These are phyloP conservation scores for Penicillium subrubescens DNA, from an alignment of 495 filamentous ascomycete genomes.

Conservation along the genomic window DNA sequence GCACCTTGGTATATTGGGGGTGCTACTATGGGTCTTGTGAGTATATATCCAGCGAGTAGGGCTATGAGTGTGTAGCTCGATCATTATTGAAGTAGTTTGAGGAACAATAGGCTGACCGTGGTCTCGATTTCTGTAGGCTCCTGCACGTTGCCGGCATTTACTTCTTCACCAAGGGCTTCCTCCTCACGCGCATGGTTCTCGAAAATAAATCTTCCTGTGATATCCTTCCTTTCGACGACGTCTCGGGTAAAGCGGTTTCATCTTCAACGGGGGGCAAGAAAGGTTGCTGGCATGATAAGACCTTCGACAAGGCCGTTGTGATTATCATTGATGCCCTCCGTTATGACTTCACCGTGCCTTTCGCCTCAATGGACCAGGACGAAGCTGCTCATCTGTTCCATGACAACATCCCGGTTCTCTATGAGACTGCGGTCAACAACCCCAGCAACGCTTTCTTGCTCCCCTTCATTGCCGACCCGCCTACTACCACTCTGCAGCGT, in stretches of 20 bases:
- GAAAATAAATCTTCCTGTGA: conserved; percentile 84
- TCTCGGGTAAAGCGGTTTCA: conserved; percentile 7
- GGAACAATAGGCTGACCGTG: conserved; percentile 8
- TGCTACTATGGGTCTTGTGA: conserved; percentile 50
- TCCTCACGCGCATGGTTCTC: conserved; percentile 88
- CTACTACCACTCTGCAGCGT: conserved; percentile 88
- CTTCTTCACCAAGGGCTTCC: conserved; percentile 95
- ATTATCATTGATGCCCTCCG: conserved; percentile 92
- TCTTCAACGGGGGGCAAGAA: conserved; percentile 21
- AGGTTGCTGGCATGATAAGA: conserved; percentile 95
- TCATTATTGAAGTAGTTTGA: not conserved
- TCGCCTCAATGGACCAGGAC: conserved; percentile 50
- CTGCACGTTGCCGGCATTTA: conserved; percentile 82
- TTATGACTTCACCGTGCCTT: conserved; percentile 95
- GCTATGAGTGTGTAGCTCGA: not conserved
- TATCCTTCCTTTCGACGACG: conserved; percentile 62
- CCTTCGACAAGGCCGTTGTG: conserved; percentile 87
- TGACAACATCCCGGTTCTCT: conserved; percentile 81
- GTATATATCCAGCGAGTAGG: conserved; percentile 18
- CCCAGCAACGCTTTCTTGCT: conserved; percentile 85
- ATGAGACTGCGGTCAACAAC: conserved; percentile 71
- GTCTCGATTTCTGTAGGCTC: conserved; percentile 42
- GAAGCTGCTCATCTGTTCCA: conserved; percentile 72
- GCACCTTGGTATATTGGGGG: conserved; percentile 44
- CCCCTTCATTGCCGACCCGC: conserved; percentile 96